Evolutionary conservation across 805 yeast genomes (phyloP).

Genomic region (Saccharomycopsis sp.): DNA sequence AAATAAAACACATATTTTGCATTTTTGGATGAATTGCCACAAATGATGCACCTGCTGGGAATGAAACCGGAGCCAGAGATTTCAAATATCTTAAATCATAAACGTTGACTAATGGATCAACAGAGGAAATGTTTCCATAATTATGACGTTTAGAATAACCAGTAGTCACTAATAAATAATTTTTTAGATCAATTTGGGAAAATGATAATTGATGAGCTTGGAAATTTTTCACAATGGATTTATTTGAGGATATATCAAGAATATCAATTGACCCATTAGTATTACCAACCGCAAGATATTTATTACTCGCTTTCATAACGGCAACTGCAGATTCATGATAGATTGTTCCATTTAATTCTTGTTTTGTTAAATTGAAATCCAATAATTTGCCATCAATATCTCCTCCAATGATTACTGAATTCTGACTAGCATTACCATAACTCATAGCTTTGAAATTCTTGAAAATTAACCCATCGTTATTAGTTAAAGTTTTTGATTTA

Average conservation of each 20-base stretch:
- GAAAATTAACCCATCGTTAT: too few relatives aligned
- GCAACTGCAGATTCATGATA: conserved; percentile 36
- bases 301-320: conserved; percentile 38
- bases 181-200: conserved; percentile 55
- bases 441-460: conserved; percentile 23
- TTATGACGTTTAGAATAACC: conserved; percentile 66
- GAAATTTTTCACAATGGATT: conserved; percentile 39
- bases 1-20: conserved; percentile 65
- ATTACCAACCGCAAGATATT: conserved; percentile 48
- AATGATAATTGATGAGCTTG: conserved; percentile 50
- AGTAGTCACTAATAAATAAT: conserved; percentile 62
- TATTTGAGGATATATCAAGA: conserved; percentile 42
- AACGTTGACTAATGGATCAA: conserved; percentile 76
- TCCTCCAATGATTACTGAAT: conserved; percentile 6
- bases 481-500: conserved; percentile 22
- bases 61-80: conserved; percentile 70
- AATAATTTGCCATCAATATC: conserved; percentile 21
- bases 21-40: conserved; percentile 80
- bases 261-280: conserved; percentile 53
- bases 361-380: conserved; percentile 33
- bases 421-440: conserved; percentile 1
- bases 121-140: conserved; percentile 27
- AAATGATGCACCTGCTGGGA: conserved; percentile 84
- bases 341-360: conserved; percentile 26
- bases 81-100: conserved; percentile 69